Evolutionary conservation across 805 yeast genomes (phyloP).

Genomic region (Metschnikowia continentalis): DNA sequence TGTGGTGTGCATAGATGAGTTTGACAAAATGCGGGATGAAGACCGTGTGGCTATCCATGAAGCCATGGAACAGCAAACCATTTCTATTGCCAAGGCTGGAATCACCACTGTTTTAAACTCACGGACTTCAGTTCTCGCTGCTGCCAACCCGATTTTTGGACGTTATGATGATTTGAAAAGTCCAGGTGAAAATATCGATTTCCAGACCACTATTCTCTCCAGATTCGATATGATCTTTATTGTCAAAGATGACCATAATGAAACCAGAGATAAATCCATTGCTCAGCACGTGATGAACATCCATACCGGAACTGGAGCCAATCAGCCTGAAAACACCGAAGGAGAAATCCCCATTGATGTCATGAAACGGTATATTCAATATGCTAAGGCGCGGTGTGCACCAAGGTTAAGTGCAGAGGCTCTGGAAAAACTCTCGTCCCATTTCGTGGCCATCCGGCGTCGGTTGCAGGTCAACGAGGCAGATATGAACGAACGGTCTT

Average conservation of each 20-base stretch:
- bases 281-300: conserved; percentile 94
- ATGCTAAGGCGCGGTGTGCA: conserved; percentile 86
- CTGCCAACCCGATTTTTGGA: conserved; percentile 97
- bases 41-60: conserved; percentile 98
- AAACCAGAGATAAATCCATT: conserved; percentile 76
- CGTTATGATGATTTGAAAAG: conserved; percentile 93
- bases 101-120: conserved; percentile 95
- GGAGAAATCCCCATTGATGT: conserved; percentile 87
- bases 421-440: conserved; percentile 82
- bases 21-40: conserved; percentile 98
- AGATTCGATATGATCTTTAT: conserved; percentile 98
- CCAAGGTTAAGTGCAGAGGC: conserved; percentile 89
- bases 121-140: conserved; percentile 93
- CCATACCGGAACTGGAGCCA: conserved; percentile 62
- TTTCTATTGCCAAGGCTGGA: conserved; percentile 98
- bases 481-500: conserved; percentile 80
- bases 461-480: conserved; percentile 77
- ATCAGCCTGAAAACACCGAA: conserved; percentile 45
- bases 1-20: conserved; percentile 98
- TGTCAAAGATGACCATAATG: conserved; percentile 92
- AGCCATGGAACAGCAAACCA: conserved; percentile 99
- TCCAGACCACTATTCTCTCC: conserved; percentile 93
- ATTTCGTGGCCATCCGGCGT: conserved; percentile 86
- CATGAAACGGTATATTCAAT: conserved; percentile 89
- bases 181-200: conserved; percentile 97